Evolutionary conservation across 2,329 filamentous ascomycete species (phyloP), one percentile per base, ranked within the genome.

Genomic region (Aureobasidium sp.): DNA sequence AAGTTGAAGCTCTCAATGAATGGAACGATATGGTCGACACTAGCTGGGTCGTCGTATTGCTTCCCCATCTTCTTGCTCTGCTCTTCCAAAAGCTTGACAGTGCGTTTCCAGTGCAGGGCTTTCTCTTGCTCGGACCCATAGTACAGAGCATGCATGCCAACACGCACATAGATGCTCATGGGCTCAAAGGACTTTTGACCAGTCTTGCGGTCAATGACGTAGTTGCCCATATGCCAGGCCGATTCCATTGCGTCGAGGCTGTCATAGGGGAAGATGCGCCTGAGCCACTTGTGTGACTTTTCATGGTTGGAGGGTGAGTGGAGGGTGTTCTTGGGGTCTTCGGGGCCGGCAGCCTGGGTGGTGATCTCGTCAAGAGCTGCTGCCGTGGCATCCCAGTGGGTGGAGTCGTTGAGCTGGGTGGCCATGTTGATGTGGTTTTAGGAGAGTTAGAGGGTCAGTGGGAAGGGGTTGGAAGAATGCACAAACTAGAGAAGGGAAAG

Each of bases 81-180:
- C 10, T 69, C 67, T 55, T 71, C 68, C 36, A 78, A 69, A 27
- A 77, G 65, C 6, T 65, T 65, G 56, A 71, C 66, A 1, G 72
- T 72, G 15, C 65, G 66, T 52, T 73, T 66, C 70, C 69, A 75
- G 37, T 76, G 73, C 41, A 78, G 67, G 1, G 70, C 68, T 43
- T 71, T 71, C 63, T 75, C 71, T 64, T 78, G 74, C 57, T 70
- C 67, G 27, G 68, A 70, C 53, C 76, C 76, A 65, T 77, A 78
- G 68, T 78, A 78, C 17, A 78, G 70, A 34, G 76, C 66, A 62
- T 78, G 75, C 75, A 77, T 77, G 26, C 75, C 76, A 6, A 77
- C 39, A 24, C 75, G 71, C 43, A 77, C 75, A 64, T 77, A 77
- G 63, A 77, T 72, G 63, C 69, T 71, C 76, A 78, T 78, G 32